Conservation (phyloP, 148 eudicot species). For the Chenopodium album region DNA sequence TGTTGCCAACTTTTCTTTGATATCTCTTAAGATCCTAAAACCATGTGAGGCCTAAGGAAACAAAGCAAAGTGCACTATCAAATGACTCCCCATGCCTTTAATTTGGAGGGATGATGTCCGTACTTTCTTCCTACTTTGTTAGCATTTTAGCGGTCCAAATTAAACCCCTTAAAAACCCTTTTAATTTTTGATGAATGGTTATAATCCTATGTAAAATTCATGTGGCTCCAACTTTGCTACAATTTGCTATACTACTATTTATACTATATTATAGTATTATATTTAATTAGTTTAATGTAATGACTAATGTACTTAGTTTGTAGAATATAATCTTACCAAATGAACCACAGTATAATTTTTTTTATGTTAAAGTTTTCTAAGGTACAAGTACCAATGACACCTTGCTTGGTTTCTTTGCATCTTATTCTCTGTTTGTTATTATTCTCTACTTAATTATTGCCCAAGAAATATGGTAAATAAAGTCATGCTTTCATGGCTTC, state of each 20-base stretch:
- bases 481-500: not conserved
- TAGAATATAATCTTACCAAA: constrained; percentile 1
- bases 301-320: not conserved
- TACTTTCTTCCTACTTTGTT: not conserved
- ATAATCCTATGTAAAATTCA: not conserved
- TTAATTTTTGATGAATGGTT: not conserved
- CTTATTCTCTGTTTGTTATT: not conserved
- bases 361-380: not conserved
- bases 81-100: constrained; percentile 1
- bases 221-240: constrained; percentile 18
- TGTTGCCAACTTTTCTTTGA: not conserved
- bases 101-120: not conserved
- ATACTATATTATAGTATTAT: not conserved
- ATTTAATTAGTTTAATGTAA: not conserved
- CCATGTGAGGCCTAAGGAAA: constrained; percentile 22
- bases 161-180: not conserved
- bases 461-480: not conserved
- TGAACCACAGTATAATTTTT: not conserved
- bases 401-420: constrained; percentile 4
- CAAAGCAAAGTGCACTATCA: constrained; percentile 22
- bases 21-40: not conserved
- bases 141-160: not conserved
- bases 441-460: not conserved
- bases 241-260: not conserved
- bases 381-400: constrained; percentile 8